Conservation (phyloP, 192 early-diverging fungal genomes). For the Mortierella hygrophila region DNA sequence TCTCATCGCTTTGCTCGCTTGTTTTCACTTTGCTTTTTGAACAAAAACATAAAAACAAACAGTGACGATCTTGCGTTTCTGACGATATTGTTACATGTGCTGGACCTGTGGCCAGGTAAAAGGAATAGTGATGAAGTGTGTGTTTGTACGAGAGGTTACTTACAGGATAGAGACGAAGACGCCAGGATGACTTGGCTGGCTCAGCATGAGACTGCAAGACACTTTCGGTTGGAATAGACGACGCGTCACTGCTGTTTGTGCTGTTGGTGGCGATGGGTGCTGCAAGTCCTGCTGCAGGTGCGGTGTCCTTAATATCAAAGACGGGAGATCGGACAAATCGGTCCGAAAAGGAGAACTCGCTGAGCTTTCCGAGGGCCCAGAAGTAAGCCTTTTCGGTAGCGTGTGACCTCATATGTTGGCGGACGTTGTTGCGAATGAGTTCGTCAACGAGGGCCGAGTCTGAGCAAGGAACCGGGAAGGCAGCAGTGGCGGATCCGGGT, state of each 20-base stretch:
- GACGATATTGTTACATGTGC: too few species aligned
- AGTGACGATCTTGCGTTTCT: too few species aligned
- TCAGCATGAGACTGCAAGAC: neutral
- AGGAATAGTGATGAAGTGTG: neutral
- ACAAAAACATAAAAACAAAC: neutral
- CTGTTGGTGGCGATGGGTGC: neutral
- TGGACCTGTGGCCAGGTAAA: neutral
- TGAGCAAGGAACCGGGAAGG: conserved; percentile 24
- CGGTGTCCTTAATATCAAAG: conserved; percentile 29
- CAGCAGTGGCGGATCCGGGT: conserved; percentile 31
- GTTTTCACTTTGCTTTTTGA: neutral
- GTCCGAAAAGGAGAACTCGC: conserved; percentile 53
- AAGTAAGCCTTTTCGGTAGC: conserved; percentile 32
- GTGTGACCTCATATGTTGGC: conserved; percentile 21
- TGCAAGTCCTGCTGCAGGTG: neutral
- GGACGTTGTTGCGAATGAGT: conserved; percentile 39
- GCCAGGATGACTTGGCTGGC: conserved; percentile 27
- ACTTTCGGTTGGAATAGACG: neutral
- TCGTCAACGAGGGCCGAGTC: conserved; percentile 31
- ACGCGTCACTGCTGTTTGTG: neutral
- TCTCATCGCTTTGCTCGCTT: conserved; percentile 1
- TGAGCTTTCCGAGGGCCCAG: conserved; percentile 51
- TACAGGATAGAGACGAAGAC: conserved; percentile 53
- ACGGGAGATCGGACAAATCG: conserved; percentile 52
- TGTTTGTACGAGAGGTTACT: neutral